These are phyloP conservation scores for Trichoderma aggressivum DNA, from an alignment of 2,329 filamentous ascomycete species.

Conservation along the genomic window DNA sequence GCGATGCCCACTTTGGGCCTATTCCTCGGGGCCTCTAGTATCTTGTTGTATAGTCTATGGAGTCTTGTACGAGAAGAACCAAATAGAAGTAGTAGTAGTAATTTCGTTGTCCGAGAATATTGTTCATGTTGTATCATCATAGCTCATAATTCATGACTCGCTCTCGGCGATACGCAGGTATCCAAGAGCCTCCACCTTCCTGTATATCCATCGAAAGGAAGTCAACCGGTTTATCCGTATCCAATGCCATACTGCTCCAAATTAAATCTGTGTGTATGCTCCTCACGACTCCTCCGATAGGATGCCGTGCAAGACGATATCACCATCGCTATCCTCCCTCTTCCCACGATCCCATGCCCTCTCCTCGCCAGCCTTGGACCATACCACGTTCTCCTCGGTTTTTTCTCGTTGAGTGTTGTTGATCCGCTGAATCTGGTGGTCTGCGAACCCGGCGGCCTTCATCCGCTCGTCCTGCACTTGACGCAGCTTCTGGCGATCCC, in stretches of 20 bases:
- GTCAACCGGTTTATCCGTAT: not conserved
- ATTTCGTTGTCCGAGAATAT: not conserved
- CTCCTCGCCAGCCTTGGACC: conserved; percentile 66
- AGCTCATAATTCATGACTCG: not conserved
- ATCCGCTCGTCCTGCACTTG: conserved; percentile 72
- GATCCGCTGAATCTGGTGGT: conserved; percentile 64
- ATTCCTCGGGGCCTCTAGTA: not conserved
- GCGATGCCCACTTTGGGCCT: not conserved
- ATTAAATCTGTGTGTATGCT: not conserved
- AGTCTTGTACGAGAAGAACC: not conserved
- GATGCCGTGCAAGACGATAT: conserved; percentile 9
- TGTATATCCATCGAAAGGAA: not conserved
- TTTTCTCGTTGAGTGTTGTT: conserved; percentile 50
- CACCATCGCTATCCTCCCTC: conserved; percentile 16
- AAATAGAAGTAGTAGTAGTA: not conserved
- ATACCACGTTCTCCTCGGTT: conserved; percentile 64
- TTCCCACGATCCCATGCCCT: conserved; percentile 61
- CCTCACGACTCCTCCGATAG: conserved; percentile 20
- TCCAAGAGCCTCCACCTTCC: not conserved
- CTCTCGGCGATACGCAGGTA: not conserved
- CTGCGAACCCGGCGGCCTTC: conserved; percentile 72
- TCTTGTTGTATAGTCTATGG: not conserved
- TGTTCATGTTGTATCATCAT: not conserved
- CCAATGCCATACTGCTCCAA: not conserved
- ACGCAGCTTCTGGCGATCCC: conserved; percentile 76